Conservation (phyloP, 2,329 filamentous ascomycete species). For the Cadophora malorum region DNA sequence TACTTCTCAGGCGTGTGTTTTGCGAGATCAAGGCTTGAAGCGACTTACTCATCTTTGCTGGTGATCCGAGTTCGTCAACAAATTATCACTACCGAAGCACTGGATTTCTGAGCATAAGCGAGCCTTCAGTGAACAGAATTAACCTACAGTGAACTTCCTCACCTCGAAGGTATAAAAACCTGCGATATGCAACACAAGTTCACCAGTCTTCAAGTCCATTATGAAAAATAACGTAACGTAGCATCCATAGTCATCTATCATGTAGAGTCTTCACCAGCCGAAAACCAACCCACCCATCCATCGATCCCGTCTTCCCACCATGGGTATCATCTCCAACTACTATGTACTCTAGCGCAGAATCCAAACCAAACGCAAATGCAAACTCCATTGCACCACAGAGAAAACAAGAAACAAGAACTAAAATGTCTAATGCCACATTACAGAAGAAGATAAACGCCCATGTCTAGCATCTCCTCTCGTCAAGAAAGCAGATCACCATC, state of each 20-base stretch:
- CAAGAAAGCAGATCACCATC: conserved; percentile 37
- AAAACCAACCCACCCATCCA: background rate
- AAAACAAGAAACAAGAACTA: background rate
- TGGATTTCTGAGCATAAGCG: background rate
- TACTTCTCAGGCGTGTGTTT: too few species aligned
- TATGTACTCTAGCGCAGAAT: background rate
- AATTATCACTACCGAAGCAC: background rate
- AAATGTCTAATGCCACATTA: background rate
- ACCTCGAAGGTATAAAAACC: background rate
- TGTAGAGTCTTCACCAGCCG: conserved; percentile 5
- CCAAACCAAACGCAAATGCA: background rate
- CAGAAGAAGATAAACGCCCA: background rate
- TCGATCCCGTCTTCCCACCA: background rate
- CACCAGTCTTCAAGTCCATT: too few species aligned
- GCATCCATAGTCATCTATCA: conserved; percentile 9
- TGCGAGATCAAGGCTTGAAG: too few species aligned
- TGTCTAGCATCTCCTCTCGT: background rate
- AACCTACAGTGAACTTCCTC: background rate
- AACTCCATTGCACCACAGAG: background rate
- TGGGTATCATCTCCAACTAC: conserved; percentile 13
- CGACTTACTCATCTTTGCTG: background rate
- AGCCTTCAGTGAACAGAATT: background rate
- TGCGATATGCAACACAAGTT: conserved; percentile 6
- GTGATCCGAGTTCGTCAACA: background rate
- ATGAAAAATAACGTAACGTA: background rate